Percentiles rank a stretch among this genome's conserved stretches.
Evolutionary conservation across 768 basidiomycete genomes (phyloP).

Genomic region (Leccinum arenicola): DNA sequence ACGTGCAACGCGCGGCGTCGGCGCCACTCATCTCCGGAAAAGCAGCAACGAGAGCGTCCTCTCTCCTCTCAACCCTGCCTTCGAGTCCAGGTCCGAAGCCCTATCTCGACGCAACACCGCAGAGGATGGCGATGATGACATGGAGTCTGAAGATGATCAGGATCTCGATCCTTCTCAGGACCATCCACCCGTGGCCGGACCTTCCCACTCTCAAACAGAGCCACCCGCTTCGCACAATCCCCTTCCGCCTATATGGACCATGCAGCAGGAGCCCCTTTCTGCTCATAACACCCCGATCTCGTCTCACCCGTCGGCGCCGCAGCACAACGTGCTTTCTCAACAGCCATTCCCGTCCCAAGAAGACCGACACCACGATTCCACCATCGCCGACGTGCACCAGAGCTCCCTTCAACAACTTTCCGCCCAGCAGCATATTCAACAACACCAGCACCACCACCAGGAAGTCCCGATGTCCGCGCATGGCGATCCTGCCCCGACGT

Average conservation of each 20-base stretch:
- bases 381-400: constrained; percentile 27
- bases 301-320: constrained; percentile 26
- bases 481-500: constrained; percentile 21
- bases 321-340: constrained; percentile 30
- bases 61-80: constrained; percentile 41
- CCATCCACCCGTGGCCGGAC: constrained; percentile 25
- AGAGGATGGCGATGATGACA: constrained; percentile 35
- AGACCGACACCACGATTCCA: constrained; percentile 27
- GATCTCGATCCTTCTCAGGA: constrained; percentile 28
- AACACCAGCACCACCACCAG: constrained; percentile 15
- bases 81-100: constrained; percentile 32
- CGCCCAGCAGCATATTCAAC: constrained; percentile 29
- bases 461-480: constrained; percentile 30
- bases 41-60: constrained; percentile 33
- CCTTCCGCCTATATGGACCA: constrained; percentile 33
- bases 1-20: constrained; percentile 31
- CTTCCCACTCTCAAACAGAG: constrained; percentile 30
- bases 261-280: constrained; percentile 31
- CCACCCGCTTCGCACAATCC: constrained; percentile 27
- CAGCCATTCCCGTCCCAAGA: constrained; percentile 29
- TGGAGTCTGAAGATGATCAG: constrained; percentile 36
- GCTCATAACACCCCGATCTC: constrained; percentile 30
- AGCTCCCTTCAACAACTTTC: constrained; percentile 30
- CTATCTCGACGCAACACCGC: constrained; percentile 27
- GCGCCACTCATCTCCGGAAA: constrained; percentile 36